Evolutionary conservation across 1,139 yeast genomes (phyloP), one percentile per base, ranked within the genome.

Genomic region (Pichia sp.): DNA sequence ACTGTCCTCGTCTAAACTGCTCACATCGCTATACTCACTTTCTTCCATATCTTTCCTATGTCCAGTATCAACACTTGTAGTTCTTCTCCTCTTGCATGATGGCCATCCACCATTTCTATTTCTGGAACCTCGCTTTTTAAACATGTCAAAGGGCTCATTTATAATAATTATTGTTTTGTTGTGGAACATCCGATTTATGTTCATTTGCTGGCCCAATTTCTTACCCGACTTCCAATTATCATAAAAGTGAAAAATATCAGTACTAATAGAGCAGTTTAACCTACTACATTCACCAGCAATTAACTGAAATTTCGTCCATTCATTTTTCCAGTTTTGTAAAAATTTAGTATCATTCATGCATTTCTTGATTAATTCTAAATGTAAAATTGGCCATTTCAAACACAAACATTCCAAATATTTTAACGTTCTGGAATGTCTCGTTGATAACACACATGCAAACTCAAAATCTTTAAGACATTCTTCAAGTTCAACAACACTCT

Each of bases 331-430:
- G 6, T 51, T 45, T 3, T 58, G 53, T 4, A 69, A 59, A 16
- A 52, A 46, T 0, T 49, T 35, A 0, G 53, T 47, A 38, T 64
- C 61, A 3, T 57, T 55, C 1, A 77, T 58, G 49, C 85, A 74
- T 53, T 82, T 84, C n/a, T 67, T 64, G 11, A 90, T 70, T 56
- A 76, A 89, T 15, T 68, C 63, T 52, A 76, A 75, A 3, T 87
- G 80, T 30, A 90, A 60, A 20, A 88, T 76, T 1, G 97, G 97
- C 95, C 96, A 88, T 2, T 95, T 94, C 40, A 89, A 63, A 0
- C 95, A 88, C n/a, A 89, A 66, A 0, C 86, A 80, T 60, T 88
- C 95, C n/a, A 89, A 64, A 60, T 85, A 90, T 60, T 88, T 88
- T 22, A 83, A 75, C 48, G 88, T 85, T 40, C 95, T 71, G 32